These are phyloP conservation scores for Alternaria panax DNA, from an alignment of 2,329 filamentous ascomycete genomes.

Conservation along the genomic window DNA sequence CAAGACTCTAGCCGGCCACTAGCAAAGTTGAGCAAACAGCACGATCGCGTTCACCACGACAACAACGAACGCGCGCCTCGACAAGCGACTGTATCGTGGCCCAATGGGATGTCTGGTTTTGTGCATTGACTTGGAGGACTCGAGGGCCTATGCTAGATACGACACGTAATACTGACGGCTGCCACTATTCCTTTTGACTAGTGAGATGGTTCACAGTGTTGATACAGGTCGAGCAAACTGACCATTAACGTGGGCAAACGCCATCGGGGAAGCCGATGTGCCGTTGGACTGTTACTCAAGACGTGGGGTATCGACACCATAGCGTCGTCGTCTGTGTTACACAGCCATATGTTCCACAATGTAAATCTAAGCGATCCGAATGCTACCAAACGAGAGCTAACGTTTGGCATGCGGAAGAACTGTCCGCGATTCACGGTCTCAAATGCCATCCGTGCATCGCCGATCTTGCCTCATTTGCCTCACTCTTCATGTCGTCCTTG, in stretches of 20 bases:
- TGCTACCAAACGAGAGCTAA: background rate
- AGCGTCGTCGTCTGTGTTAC: background rate
- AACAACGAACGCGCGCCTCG: background rate
- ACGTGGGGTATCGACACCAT: conserved; percentile 1
- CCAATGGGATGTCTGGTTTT: background rate
- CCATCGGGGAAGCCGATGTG: background rate
- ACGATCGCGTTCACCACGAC: background rate
- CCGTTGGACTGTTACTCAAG: background rate
- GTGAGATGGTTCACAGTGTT: background rate
- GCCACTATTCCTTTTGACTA: too few relatives aligned
- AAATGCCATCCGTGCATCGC: background rate
- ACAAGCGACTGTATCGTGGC: background rate
- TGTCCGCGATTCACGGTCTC: background rate
- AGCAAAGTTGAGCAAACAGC: conserved; percentile 11
- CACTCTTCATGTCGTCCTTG: background rate
- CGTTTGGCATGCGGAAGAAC: background rate
- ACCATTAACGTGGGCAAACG: background rate
- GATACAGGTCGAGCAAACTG: background rate
- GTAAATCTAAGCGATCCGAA: background rate
- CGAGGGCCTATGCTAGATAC: background rate
- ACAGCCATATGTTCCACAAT: background rate
- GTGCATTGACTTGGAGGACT: background rate
- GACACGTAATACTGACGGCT: background rate
- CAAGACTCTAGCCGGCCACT: background rate
- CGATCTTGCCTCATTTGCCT: background rate